phyloP scores from a whole-genome alignment of 306 rosid genomes.

The Acacia acuminata region DNA sequence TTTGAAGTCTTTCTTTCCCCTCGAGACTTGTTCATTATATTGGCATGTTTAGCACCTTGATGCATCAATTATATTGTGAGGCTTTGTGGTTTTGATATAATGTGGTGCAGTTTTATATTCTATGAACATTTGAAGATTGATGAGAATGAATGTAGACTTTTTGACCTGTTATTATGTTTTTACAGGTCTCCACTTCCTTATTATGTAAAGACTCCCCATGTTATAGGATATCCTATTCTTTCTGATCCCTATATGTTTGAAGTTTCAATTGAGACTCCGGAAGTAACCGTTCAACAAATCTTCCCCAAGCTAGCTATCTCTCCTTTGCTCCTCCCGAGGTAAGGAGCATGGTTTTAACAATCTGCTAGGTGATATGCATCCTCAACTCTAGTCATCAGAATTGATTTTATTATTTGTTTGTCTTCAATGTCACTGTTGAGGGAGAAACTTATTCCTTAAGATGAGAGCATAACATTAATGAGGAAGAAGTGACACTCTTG shows the following conservation, averaged over 20 bases:
- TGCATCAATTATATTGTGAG: conserved; percentile 18
- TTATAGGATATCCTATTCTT: conserved; percentile 71
- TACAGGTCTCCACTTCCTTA: conserved; percentile 81
- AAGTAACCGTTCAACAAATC: conserved; percentile 46
- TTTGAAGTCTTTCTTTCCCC: not conserved
- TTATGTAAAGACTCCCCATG: conserved; percentile 54
- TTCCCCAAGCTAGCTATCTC: conserved; percentile 63
- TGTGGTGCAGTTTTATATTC: conserved; percentile 7
- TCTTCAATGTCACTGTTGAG: not conserved
- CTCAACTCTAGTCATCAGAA: no score
- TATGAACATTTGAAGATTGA: conserved; percentile 9
- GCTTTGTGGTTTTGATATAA: not conserved
- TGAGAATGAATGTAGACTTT: conserved; percentile 23
- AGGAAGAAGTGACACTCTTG: not conserved
- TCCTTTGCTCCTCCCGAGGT: conserved; percentile 99
- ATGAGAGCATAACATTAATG: not conserved
- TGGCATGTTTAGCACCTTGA: not conserved
- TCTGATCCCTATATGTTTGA: conserved; percentile 59
- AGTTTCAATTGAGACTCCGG: conserved; percentile 69
- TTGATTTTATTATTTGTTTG: not conserved
- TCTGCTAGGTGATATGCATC: no score
- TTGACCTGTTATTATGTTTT: conserved; percentile 21
- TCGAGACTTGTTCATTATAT: conserved; percentile 8
- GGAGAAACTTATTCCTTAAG: not conserved
- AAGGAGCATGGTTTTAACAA: conserved; percentile 32